Evolutionary conservation across 768 basidiomycete genomes (phyloP).

Genomic region (Dioszegia hungarica): DNA sequence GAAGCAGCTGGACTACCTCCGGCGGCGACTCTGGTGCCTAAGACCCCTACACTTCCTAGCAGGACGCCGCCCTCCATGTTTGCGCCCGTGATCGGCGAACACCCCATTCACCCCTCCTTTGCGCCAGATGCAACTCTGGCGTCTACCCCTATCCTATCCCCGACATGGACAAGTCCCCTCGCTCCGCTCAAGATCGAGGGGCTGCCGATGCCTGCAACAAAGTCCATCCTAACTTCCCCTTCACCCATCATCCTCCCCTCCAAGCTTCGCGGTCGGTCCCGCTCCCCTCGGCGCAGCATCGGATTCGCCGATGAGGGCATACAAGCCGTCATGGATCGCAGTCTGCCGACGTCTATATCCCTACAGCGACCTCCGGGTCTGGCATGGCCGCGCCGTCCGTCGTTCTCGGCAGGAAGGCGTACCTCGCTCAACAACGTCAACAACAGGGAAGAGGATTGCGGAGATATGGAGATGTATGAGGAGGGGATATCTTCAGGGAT

Average conservation of each 20-base stretch:
- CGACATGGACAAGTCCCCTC: slow-evolving; percentile 4
- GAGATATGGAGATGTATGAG: slow-evolving; percentile 14
- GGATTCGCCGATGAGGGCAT: slow-evolving; percentile 29
- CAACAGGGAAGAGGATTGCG: slow-evolving; percentile 23
- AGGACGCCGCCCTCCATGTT: too few relatives aligned
- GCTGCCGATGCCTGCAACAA: background rate
- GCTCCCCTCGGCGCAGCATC: slow-evolving; percentile 27
- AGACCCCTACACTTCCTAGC: too few relatives aligned
- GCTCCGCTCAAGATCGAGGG: background rate
- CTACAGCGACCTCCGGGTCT: slow-evolving; percentile 6
- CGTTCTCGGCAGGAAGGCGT: background rate
- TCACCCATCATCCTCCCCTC: slow-evolving; percentile 7
- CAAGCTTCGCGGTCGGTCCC: slow-evolving; percentile 22
- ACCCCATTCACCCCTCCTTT: slow-evolving; percentile 7
- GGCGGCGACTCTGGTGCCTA: too few relatives aligned
- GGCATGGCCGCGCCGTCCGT: slow-evolving; percentile 7
- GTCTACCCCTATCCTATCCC: background rate
- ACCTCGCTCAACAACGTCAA: slow-evolving; percentile 6
- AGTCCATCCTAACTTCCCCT: slow-evolving; percentile 1
- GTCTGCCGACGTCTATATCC: background rate
- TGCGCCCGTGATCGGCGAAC: too few relatives aligned
- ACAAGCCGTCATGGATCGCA: slow-evolving; percentile 14
- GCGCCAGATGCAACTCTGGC: background rate
- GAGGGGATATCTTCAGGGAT: background rate
- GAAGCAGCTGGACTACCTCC: too few relatives aligned